A percentile compares a stretch with the other conserved stretches of the same genome.
Conservation (phyloP, 257 asterid genomes). For the Gentiana macrophylla region DNA sequence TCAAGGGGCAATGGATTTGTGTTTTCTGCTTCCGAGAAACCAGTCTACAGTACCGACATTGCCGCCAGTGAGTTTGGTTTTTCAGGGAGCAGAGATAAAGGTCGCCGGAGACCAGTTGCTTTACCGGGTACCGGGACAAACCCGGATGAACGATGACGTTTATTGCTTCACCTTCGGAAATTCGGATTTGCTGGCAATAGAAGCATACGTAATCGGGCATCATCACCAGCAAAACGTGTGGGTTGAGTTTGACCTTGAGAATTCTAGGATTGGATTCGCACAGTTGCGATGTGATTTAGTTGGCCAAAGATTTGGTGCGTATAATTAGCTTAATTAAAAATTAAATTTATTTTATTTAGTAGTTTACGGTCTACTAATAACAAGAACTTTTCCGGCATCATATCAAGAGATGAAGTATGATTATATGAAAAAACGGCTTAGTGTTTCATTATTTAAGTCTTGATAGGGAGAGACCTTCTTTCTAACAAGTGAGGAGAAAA, state of each 20-base stretch:
- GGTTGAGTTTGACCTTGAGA: constrained; percentile 74
- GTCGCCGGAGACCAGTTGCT: constrained; percentile 41
- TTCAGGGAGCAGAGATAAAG: constrained; percentile 57
- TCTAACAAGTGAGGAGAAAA: not conserved
- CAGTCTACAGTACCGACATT: constrained; percentile 28
- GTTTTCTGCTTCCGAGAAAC: constrained; percentile 35
- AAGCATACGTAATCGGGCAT: constrained; percentile 71
- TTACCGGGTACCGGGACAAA: constrained; percentile 52
- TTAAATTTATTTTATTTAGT: not conserved
- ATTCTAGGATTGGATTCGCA: constrained; percentile 66
- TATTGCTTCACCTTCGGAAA: constrained; percentile 82
- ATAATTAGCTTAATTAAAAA: not conserved
- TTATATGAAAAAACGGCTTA: not conserved
- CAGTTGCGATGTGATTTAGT: constrained; percentile 50
- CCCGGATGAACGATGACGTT: constrained; percentile 42
- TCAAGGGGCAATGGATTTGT: constrained; percentile 81
- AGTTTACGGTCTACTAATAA: not conserved
- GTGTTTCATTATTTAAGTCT: not conserved
- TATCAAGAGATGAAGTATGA: not conserved
- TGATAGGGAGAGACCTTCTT: not conserved
- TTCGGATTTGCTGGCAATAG: constrained; percentile 54
- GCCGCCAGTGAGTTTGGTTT: constrained; percentile 61
- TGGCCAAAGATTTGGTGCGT: constrained; percentile 44
- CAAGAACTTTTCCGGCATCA: not conserved
- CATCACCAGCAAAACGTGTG: constrained; percentile 78